These are phyloP conservation scores for Penicillium flavigenum DNA, from an alignment of 495 filamentous ascomycete species.

Conservation along the genomic window DNA sequence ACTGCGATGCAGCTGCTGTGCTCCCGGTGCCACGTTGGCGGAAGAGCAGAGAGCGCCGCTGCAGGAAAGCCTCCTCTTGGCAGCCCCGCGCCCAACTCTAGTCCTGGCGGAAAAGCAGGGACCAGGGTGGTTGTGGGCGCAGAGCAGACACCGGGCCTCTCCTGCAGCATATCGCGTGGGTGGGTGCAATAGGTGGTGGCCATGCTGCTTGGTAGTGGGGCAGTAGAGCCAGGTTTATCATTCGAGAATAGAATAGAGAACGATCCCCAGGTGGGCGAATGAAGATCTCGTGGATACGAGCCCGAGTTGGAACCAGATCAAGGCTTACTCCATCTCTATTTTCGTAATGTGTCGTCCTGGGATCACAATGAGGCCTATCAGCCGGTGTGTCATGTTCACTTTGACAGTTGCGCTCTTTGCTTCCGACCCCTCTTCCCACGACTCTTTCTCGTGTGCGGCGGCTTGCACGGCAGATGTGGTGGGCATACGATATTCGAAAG, in stretches of 20 bases:
- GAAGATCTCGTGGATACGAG: constrained; percentile 28
- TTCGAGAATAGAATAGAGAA: constrained; percentile 9
- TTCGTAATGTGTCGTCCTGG: constrained; percentile 81
- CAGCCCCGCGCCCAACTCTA: constrained; percentile 19
- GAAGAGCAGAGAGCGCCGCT: constrained; percentile 7
- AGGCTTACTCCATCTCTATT: constrained; percentile 79
- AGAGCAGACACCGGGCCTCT: constrained; percentile 11
- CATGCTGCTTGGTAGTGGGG: constrained; percentile 3
- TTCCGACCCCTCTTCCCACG: constrained; percentile 26
- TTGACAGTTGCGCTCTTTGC: constrained; percentile 43
- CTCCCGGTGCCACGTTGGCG: constrained; percentile 24
- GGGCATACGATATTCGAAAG: constrained; percentile 83
- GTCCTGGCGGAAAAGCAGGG: constrained; percentile 15
- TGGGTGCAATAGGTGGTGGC: not conserved
- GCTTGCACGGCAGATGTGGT: constrained; percentile 50
- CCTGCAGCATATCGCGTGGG: constrained; percentile 9
- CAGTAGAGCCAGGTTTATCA: constrained; percentile 10
- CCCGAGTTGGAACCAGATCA: constrained; percentile 12
- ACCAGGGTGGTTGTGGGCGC: constrained; percentile 6
- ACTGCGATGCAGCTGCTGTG: constrained; percentile 21
- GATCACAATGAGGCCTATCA: constrained; percentile 86
- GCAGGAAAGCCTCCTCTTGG: constrained; percentile 16
- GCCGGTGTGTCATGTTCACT: constrained; percentile 75
- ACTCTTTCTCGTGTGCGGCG: constrained; percentile 31
- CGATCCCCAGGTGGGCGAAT: constrained; percentile 19